A percentile compares a stretch with the other conserved stretches of the same genome.
Conservation (phyloP, 1,284 basidiomycete genomes). For the Apiotrichum laibachii region DNA sequence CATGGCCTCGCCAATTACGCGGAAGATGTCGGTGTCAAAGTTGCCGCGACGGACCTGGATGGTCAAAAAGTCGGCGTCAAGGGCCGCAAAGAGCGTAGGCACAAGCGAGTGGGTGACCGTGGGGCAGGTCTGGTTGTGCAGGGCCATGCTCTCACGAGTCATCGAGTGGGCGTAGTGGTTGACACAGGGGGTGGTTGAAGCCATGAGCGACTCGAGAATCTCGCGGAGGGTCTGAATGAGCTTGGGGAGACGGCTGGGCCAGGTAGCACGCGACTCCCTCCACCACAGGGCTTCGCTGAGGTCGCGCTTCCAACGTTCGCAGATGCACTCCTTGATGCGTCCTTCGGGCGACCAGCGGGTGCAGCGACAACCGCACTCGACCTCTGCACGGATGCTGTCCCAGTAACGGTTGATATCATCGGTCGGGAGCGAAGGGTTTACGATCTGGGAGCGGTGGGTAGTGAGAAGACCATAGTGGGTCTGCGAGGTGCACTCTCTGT, state of each 20-base stretch:
- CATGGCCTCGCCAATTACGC: constrained; percentile 73
- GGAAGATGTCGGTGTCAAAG: constrained; percentile 78
- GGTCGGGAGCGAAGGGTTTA: constrained; percentile 27
- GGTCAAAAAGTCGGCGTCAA: constrained; percentile 64
- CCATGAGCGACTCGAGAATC: constrained; percentile 77
- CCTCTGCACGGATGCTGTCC: constrained; percentile 73
- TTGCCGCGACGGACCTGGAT: constrained; percentile 73
- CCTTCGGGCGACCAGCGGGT: constrained; percentile 62
- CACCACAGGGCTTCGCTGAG: constrained; percentile 53
- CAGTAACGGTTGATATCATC: constrained; percentile 78
- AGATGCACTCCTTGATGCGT: constrained; percentile 60
- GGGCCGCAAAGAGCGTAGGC: constrained; percentile 51
- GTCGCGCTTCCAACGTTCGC: constrained; percentile 53
- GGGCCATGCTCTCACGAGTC: constrained; percentile 58
- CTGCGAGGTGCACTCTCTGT: not conserved
- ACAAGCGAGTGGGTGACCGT: constrained; percentile 55
- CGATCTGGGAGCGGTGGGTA: constrained; percentile 25
- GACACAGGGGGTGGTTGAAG: constrained; percentile 43
- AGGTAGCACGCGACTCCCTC: constrained; percentile 53
- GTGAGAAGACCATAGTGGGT: constrained; percentile 29
- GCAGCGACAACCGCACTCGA: constrained; percentile 79
- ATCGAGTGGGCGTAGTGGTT: constrained; percentile 51
- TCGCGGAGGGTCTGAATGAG: constrained; percentile 69
- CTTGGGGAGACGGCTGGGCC: constrained; percentile 69
- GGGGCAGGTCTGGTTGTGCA: constrained; percentile 59